Evolutionary conservation across 129 eudicot species (phyloP), one percentile per base, ranked within the genome.

Genomic region (Helianthus tuberosus): DNA sequence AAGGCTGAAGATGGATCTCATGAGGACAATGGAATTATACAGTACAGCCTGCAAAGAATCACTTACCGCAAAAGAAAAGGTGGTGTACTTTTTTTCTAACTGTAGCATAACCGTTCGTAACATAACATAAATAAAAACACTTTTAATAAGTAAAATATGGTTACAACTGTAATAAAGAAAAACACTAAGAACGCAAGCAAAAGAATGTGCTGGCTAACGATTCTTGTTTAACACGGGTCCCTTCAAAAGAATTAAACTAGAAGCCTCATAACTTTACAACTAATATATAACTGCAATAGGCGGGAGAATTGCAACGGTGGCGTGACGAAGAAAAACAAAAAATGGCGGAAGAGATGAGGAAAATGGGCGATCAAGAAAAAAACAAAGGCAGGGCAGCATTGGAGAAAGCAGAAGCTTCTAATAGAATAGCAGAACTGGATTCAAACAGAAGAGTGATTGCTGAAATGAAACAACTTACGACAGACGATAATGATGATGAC

Each of bases 301-400:
- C 88, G 0, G 83, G 81, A 64, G 96, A 86, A 86, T 82, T 89
- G 52, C 84, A 86, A 12, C 80, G 77, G 8, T 86, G 96, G 91
- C 78, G 84, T 48, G 49, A 25, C 9, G 69, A 64, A 39, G 69
- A 64, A 64, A 64, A 38, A 36, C 27, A n/a, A n/a, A 64, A 16
- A 64, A 20, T 77, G 41, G 96, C 86, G 43, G 89, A 84, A 62
- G 84, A 67, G 78, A 80, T 39, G 83, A 53, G 73, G 32, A 49
- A 15, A 15, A 25, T 49, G 23, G 77, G 74, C n/a, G 83, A 75
- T 43, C 76, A 51, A 62, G 87, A 78, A 48, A 79, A 68, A 63
- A 76, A 61, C 36, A 76, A 79, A 73, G 66, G 54, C 41, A 75
- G 64, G 75, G 74, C 69, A 27, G 59, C 83, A 53, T 47, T 76